Evolutionary conservation across 257 asterid genomes (phyloP).

Genomic region (Nemophila menziesii): DNA sequence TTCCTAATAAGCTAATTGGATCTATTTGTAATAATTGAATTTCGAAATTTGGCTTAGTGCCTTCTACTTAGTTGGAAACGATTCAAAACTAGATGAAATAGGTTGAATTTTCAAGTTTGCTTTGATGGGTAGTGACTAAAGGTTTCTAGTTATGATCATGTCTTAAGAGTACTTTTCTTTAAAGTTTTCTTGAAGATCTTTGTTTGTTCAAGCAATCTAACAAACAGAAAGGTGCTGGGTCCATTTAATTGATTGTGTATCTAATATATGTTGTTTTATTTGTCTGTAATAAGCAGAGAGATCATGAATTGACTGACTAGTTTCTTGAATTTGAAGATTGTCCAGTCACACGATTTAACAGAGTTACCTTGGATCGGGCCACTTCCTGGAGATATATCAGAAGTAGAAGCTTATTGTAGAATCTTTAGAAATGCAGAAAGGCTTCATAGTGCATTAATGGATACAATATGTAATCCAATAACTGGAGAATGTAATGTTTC

Average conservation of each 20-base stretch:
- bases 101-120: neutral
- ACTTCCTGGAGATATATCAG: slow-evolving; percentile 93
- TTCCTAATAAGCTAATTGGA: too few species aligned
- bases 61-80: neutral
- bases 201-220: too few species aligned
- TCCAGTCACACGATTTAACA: slow-evolving; percentile 36
- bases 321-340: slow-evolving; percentile 32
- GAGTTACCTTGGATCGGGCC: slow-evolving; percentile 77
- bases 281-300: neutral
- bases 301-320: slow-evolving; percentile 14
- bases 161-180: neutral
- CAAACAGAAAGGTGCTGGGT: too few species aligned
- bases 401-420: slow-evolving; percentile 96
- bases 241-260: too few species aligned
- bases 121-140: neutral
- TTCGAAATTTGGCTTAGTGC: neutral
- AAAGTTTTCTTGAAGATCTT: neutral
- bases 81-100: neutral
- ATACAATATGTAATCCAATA: slow-evolving; percentile 76
- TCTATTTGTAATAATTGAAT: neutral
- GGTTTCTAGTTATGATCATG: neutral
- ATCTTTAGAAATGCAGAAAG: slow-evolving; percentile 87
- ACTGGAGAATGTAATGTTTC: slow-evolving; percentile 89
- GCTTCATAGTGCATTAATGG: slow-evolving; percentile 80
- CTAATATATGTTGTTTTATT: neutral